phyloP scores from a whole-genome alignment of 495 filamentous ascomycete species.

The Penicillium canariense region DNA sequence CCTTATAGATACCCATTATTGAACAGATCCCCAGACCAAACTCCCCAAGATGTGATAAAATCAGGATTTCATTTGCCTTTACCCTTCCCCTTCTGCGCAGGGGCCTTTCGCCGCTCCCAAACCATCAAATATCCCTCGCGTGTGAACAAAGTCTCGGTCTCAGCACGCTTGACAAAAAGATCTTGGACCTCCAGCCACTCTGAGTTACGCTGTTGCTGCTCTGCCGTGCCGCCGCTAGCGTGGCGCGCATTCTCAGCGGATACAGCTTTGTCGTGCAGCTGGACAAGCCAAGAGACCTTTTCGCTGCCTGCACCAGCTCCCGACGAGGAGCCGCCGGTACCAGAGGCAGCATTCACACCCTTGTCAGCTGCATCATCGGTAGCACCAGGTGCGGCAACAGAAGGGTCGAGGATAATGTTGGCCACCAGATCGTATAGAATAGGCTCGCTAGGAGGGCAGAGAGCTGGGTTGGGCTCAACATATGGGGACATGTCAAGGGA shows the following conservation, averaged over 20 bases:
- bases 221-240: conserved; percentile 29
- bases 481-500: conserved; percentile 86
- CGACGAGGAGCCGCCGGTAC: conserved; percentile 47
- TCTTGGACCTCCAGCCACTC: conserved; percentile 96
- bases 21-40: background rate
- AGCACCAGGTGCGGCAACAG: conserved; percentile 75
- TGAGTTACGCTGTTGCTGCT: conserved; percentile 38
- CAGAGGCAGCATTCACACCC: conserved; percentile 72
- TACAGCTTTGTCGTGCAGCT: conserved; percentile 55
- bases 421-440: conserved; percentile 96
- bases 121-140: conserved; percentile 94
- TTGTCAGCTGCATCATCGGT: conserved; percentile 78
- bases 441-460: conserved; percentile 69
- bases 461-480: conserved; percentile 67
- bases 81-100: conserved; percentile 46
- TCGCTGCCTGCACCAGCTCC: conserved; percentile 48
- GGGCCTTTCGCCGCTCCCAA: conserved; percentile 79
- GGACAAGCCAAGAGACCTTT: conserved; percentile 55
- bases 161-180: conserved; percentile 82
- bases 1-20: background rate
- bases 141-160: conserved; percentile 83
- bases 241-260: conserved; percentile 35
- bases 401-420: conserved; percentile 71
- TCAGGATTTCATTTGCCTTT: conserved; percentile 13
- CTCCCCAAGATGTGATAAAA: background rate